These are phyloP conservation scores for Cladosporium sp. DNA, from an alignment of 2,329 filamentous ascomycete species.

Conservation along the genomic window DNA sequence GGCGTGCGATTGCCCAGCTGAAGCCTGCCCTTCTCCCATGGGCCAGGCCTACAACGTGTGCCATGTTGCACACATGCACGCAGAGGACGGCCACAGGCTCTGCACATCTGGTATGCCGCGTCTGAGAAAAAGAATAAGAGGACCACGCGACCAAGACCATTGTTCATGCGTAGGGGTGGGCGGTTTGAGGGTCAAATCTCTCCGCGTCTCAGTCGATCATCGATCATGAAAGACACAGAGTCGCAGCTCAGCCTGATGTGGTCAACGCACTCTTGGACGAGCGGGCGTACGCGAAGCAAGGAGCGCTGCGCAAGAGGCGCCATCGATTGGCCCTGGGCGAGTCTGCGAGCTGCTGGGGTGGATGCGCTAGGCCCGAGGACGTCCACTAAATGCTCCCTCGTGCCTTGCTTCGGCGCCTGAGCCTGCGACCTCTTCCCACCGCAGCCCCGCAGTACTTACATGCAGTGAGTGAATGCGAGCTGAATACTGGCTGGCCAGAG, in stretches of 20 bases:
- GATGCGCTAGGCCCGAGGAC: neutral
- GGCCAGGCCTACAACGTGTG: neutral
- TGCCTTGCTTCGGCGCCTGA: neutral
- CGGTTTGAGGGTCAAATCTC: conserved; percentile 1
- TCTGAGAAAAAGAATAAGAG: neutral
- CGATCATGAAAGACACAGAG: neutral
- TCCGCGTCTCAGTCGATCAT: conserved; percentile 7
- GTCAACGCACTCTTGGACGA: neutral
- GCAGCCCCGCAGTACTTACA: neutral
- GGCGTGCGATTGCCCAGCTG: neutral
- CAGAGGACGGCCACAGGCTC: neutral
- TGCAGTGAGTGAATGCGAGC: neutral
- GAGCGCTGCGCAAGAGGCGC: neutral
- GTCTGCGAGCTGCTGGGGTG: neutral
- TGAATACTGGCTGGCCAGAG: neutral
- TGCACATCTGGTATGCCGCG: no score
- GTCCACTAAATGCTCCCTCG: neutral
- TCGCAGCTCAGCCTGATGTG: neutral
- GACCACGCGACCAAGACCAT: neutral
- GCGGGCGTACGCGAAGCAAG: neutral
- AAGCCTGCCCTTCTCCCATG: neutral
- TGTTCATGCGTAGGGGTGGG: neutral
- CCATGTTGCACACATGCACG: neutral
- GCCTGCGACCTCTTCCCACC: neutral
- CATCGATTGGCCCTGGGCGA: neutral